These are phyloP conservation scores for Neurospora sp. DNA, from an alignment of 495 filamentous ascomycete genomes.

Conservation along the genomic window DNA sequence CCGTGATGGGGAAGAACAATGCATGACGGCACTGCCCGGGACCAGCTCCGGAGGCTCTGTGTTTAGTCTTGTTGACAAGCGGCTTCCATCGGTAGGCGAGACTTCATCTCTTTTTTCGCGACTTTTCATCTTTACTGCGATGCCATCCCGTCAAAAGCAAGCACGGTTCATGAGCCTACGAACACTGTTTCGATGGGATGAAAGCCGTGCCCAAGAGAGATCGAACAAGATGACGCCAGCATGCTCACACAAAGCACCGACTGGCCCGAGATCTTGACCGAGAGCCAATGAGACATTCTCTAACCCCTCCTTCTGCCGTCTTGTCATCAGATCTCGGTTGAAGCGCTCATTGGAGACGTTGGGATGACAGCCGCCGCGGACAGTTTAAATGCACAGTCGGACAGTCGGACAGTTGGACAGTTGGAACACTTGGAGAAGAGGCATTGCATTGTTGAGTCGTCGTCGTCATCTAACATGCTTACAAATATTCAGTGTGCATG, in stretches of 20 bases:
- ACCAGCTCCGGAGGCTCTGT: neutral
- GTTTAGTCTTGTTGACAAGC: neutral
- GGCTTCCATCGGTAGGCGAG: neutral
- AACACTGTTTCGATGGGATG: neutral
- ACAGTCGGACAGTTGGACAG: neutral
- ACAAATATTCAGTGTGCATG: neutral
- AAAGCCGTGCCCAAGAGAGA: neutral
- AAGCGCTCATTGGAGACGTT: neutral
- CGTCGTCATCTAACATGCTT: neutral
- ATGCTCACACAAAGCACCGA: neutral
- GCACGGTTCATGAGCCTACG: neutral
- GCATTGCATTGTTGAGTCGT: neutral
- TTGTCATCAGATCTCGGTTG: neutral
- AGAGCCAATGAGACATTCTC: neutral
- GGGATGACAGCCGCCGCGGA: neutral
- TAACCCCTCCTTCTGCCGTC: neutral
- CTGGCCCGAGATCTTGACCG: neutral
- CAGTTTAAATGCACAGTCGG: neutral
- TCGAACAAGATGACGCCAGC: neutral
- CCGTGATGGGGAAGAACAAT: neutral
- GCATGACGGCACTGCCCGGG: neutral
- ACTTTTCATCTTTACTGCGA: neutral
- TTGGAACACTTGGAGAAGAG: neutral
- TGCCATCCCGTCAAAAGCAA: neutral
- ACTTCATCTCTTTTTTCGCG: neutral